phyloP scores from a whole-genome alignment of 371 early-diverging fungal species.

The Actinomortierella ambigua region DNA sequence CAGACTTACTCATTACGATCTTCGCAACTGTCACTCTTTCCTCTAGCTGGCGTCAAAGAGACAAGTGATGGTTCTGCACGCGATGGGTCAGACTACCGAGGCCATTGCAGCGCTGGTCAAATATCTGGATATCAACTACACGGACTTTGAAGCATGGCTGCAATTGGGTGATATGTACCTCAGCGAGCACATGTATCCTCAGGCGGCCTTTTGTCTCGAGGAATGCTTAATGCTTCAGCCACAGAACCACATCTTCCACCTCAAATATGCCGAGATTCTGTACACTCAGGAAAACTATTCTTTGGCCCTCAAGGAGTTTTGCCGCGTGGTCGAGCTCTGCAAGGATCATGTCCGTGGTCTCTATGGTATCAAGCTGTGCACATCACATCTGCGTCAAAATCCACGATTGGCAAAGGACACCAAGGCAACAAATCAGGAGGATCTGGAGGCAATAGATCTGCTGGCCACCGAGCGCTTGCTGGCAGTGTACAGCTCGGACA shows the following conservation, averaged over 20 bases:
- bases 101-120: constrained; percentile 75
- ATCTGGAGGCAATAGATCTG: constrained; percentile 55
- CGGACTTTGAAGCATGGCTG: constrained; percentile 89
- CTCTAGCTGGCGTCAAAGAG: constrained; percentile 70
- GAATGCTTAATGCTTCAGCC: constrained; percentile 87
- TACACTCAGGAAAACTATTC: constrained; percentile 66
- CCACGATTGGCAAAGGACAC: constrained; percentile 26
- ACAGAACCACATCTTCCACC: constrained; percentile 79
- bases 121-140: constrained; percentile 81
- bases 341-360: constrained; percentile 75
- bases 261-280: constrained; percentile 87
- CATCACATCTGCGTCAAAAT: constrained; percentile 34
- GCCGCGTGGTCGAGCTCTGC: constrained; percentile 77
- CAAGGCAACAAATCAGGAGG: constrained; percentile 44
- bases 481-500: constrained; percentile 39
- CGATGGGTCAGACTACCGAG: constrained; percentile 66
- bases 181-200: constrained; percentile 66
- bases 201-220: constrained; percentile 90
- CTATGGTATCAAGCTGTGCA: constrained; percentile 71
- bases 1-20: not conserved
- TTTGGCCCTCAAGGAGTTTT: constrained; percentile 75
- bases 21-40: not conserved
- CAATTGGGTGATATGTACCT: constrained; percentile 81
- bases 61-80: constrained; percentile 72
- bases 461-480: constrained; percentile 75